Conservation (phyloP, 345 rosid species). For the Excoecaria agallocha region DNA sequence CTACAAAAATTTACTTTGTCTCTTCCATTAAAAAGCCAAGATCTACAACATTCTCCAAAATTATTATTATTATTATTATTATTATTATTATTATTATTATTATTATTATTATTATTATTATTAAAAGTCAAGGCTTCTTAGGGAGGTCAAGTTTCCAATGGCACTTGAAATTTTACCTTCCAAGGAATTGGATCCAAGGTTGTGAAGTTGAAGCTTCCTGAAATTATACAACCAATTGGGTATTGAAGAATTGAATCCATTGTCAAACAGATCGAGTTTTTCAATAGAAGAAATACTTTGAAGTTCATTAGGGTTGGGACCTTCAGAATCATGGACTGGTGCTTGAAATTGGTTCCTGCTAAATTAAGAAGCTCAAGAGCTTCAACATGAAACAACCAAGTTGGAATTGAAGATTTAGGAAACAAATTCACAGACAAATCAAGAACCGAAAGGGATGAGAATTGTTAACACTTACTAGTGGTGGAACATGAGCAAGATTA, state of each 20-base stretch:
- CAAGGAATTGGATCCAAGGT: too few relatives aligned
- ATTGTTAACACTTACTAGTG: background rate
- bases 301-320: background rate
- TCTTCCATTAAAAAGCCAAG: too few relatives aligned
- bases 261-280: background rate
- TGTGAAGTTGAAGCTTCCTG: too few relatives aligned
- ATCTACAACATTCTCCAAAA: too few relatives aligned
- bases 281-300: background rate
- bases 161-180: too few relatives aligned
- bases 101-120: too few relatives aligned
- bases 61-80: too few relatives aligned
- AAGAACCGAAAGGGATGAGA: constrained; percentile 24
- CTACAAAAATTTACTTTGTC: too few relatives aligned
- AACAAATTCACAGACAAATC: constrained; percentile 15
- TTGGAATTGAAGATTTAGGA: background rate
- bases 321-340: background rate
- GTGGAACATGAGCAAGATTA: background rate
- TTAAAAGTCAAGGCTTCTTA: constrained; percentile 7
- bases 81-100: too few relatives aligned
- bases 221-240: constrained; percentile 20
- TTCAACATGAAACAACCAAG: constrained; percentile 21
- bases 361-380: constrained; percentile 14
- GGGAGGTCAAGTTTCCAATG: too few relatives aligned
- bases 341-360: background rate
- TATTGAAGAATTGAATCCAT: constrained; percentile 16